phyloP scores from a whole-genome alignment of 257 asterid genomes.

The Jacaranda mimosifolia region DNA sequence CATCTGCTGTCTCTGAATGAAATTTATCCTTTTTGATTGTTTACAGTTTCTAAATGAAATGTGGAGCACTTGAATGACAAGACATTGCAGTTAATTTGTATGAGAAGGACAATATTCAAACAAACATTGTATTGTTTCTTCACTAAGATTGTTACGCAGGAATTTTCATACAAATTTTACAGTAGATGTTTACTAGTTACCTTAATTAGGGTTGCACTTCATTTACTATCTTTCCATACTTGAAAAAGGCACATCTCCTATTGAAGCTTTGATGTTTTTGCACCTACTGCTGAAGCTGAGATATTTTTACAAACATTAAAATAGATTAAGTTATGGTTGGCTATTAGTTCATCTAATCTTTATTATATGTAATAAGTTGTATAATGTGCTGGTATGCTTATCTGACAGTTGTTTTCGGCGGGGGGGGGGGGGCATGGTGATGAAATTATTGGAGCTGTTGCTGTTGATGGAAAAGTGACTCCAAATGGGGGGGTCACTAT shows the following conservation, averaged over 20 bases:
- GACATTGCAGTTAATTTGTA: conserved; percentile 16
- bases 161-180: not conserved
- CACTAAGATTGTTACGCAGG: conserved; percentile 11
- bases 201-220: conserved; percentile 13
- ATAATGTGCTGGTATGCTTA: conserved; percentile 38
- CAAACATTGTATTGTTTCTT: conserved; percentile 17
- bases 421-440: conserved; percentile 99
- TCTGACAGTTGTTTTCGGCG: conserved; percentile 86
- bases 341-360: conserved; percentile 22
- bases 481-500: conserved; percentile 95
- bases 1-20: conserved; percentile 14
- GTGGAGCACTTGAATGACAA: conserved; percentile 4
- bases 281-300: conserved; percentile 26
- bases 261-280: conserved; percentile 8
- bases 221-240: not conserved
- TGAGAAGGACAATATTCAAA: conserved; percentile 21
- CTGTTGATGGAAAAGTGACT: conserved; percentile 99
- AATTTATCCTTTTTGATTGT: not conserved
- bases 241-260: not conserved
- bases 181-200: not conserved
- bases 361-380: conserved; percentile 18
- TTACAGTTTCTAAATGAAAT: not conserved
- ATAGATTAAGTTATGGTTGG: conserved; percentile 9
- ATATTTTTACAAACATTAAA: conserved; percentile 1
- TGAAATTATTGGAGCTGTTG: conserved; percentile 97